Conservation (phyloP, 768 basidiomycete species). For the Mycena chlorophos region DNA sequence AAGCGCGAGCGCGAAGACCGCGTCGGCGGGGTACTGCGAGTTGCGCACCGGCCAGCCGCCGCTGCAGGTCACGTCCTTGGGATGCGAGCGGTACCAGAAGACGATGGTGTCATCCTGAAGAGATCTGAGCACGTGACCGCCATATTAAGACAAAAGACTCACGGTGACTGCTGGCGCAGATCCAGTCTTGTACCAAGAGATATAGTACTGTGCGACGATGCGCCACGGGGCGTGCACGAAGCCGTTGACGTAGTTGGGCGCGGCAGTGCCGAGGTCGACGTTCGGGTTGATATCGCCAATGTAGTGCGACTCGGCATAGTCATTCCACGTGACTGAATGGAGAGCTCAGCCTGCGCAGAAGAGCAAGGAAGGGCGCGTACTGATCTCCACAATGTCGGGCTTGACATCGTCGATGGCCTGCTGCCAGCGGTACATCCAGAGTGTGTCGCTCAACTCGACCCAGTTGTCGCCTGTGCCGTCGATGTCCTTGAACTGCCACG, state of each 20-base stretch:
- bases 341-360: not conserved
- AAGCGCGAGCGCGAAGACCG: constrained; percentile 40
- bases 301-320: constrained; percentile 42
- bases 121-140: constrained; percentile 23
- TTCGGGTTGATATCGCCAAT: constrained; percentile 34
- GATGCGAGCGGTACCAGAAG: constrained; percentile 29
- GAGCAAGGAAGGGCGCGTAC: not conserved
- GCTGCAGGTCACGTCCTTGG: constrained; percentile 26
- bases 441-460: constrained; percentile 27
- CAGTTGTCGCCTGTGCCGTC: constrained; percentile 22
- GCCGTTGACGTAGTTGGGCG: constrained; percentile 28
- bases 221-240: constrained; percentile 28
- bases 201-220: constrained; percentile 28
- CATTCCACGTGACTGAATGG: constrained; percentile 19
- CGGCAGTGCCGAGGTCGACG: constrained; percentile 23
- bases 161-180: constrained; percentile 29
- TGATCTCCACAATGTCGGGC: constrained; percentile 29
- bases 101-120: constrained; percentile 26
- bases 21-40: constrained; percentile 34
- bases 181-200: constrained; percentile 26
- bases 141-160: constrained; percentile 26
- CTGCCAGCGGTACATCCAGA: constrained; percentile 31
- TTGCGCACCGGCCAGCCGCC: constrained; percentile 30
- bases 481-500: constrained; percentile 31
- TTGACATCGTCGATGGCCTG: constrained; percentile 27